These are phyloP conservation scores for Phytopythium kandeliae DNA, from an alignment of 352 stramenopile genomes.

Conservation along the genomic window DNA sequence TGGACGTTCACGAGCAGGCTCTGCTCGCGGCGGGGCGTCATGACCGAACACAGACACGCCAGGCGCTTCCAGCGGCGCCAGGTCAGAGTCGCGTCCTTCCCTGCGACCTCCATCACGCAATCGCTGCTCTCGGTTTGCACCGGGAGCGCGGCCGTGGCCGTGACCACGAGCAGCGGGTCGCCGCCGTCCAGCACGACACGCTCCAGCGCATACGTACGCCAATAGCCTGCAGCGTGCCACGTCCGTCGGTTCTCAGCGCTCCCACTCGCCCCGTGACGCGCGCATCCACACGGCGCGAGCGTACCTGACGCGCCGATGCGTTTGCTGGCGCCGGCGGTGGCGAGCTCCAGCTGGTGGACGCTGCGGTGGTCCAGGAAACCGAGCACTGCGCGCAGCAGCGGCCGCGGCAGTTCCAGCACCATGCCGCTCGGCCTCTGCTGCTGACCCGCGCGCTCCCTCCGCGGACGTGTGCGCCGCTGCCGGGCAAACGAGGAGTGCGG, in stretches of 20 bases:
- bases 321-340: neutral
- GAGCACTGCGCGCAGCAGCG: constrained; percentile 44
- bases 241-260: neutral
- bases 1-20: constrained; percentile 10
- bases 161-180: constrained; percentile 3
- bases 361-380: constrained; percentile 47
- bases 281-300: too few relatives aligned
- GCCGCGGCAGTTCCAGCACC: constrained; percentile 30
- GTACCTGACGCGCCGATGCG: constrained; percentile 4
- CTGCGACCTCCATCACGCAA: neutral
- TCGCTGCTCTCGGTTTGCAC: too few relatives aligned
- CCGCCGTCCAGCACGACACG: constrained; percentile 1
- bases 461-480: neutral
- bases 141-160: too few relatives aligned
- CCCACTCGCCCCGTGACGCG: too few relatives aligned
- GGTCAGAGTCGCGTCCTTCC: neutral
- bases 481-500: too few relatives aligned
- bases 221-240: neutral
- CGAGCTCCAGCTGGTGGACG: constrained; percentile 40
- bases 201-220: neutral
- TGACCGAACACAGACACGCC: constrained; percentile 6
- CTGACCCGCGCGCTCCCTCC: too few relatives aligned
- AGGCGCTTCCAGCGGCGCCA: constrained; percentile 13
- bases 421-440: too few relatives aligned
- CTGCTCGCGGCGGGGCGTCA: constrained; percentile 1